Evolutionary conservation across 345 rosid genomes (phyloP), one percentile per base, ranked within the genome.

Genomic region (Toxicodendron radicans): DNA sequence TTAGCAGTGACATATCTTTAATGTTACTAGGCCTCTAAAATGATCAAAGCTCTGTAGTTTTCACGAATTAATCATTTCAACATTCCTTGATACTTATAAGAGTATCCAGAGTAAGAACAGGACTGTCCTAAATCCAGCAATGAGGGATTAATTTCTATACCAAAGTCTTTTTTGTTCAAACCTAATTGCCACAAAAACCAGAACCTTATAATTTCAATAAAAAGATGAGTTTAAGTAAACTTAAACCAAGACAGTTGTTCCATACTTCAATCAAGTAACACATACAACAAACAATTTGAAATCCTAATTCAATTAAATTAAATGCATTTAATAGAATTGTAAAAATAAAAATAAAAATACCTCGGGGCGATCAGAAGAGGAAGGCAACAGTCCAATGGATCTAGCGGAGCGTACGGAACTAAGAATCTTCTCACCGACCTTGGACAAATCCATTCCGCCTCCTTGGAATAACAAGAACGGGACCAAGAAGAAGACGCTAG

Each of bases 401-500:
- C 89, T 82, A n/a, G 97, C 99, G 27, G 98, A 95, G 70, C 92
- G 89, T 10, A 95, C 98, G 67, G 99, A 95, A 78, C 95, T 95
- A 35, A 95, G 85, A 71, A 95, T 81, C 79, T 88, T 95, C 81
- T 92, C 99, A 35, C 99, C 94, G 18, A 95, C 91, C 68, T 87
- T 95, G 24, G 99, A 91, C 57, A 95, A 87, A 89, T 93, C 98
- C 99, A 93, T 95, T 45, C 88, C 88, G 54, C 87, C 86, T 56
- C 91, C 95, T 86, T 90, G 99, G 76, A 80, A 89, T 64, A 92
- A 76, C 63, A 95, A 78, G 73, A 95, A 86, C 8, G 97, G 97
- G 56, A 95, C 82, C 85, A 92, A 82, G 80, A 92, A 92, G 76
- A 95, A 89, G 79, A 89, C 84, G 85, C 94, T 87, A 74, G 97